Conservation (phyloP, 306 rosid genomes). For the Cucumis hystrix region DNA sequence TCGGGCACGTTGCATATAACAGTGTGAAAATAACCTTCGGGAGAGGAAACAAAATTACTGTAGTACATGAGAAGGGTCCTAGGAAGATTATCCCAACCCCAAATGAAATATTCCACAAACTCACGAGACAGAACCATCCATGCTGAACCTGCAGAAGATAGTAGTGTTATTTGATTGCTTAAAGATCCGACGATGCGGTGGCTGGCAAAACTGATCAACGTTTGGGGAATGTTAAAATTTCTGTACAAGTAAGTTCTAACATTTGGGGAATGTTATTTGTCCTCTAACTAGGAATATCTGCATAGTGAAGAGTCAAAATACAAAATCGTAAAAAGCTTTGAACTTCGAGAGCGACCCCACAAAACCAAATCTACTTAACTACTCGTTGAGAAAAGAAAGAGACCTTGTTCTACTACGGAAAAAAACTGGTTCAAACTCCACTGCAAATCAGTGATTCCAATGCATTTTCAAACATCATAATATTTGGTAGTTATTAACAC, state of each 20-base stretch:
- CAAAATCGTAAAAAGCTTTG: neutral
- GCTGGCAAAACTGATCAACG: neutral
- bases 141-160: slow-evolving; percentile 63
- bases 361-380: neutral
- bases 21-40: slow-evolving; percentile 93
- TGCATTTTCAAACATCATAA: neutral
- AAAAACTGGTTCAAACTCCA: neutral
- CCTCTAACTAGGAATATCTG: neutral
- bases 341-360: neutral
- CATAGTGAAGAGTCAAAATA: neutral
- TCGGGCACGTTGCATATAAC: slow-evolving; percentile 74
- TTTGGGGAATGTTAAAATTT: neutral
- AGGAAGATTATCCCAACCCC: slow-evolving; percentile 99
- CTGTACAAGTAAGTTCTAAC: neutral
- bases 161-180: neutral
- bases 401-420: neutral
- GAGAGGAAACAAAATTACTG: slow-evolving; percentile 76
- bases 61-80: slow-evolving; percentile 93
- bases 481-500: neutral
- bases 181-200: neutral
- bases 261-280: neutral
- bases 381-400: neutral
- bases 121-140: slow-evolving; percentile 83
- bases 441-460: neutral
- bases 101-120: slow-evolving; percentile 59